Conservation (phyloP, 1,139 yeast genomes). For the Pneumocystis sp. region DNA sequence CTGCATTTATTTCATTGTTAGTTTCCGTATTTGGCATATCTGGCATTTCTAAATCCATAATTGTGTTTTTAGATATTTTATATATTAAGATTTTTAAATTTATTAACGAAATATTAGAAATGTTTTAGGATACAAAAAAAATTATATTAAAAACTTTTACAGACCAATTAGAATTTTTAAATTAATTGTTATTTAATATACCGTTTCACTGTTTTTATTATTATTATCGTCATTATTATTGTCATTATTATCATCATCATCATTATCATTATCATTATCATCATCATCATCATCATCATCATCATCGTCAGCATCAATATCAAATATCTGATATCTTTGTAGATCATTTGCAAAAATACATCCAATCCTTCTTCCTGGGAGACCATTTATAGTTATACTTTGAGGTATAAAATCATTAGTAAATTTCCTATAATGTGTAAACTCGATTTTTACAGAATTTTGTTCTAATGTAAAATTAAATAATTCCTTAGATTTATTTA, state of each 20-base stretch:
- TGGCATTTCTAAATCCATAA: not conserved
- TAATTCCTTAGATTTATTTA: not conserved
- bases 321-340: slow-evolving; percentile 16
- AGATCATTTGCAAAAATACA: slow-evolving; percentile 14
- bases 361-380: slow-evolving; percentile 16
- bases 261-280: slow-evolving; percentile 15
- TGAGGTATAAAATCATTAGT: slow-evolving; percentile 12
- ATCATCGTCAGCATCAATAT: slow-evolving; percentile 16
- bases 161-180: not conserved
- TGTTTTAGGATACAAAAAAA: not conserved
- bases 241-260: slow-evolving; percentile 14
- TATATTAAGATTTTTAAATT: not conserved
- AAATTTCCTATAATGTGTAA: slow-evolving; percentile 1
- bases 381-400: slow-evolving; percentile 14
- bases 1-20: not conserved
- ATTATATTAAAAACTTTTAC: not conserved
- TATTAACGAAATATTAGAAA: not conserved
- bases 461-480: not conserved
- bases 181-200: not conserved
- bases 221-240: slow-evolving; percentile 14
- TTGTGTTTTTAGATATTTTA: not conserved
- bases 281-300: slow-evolving; percentile 14
- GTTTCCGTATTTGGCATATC: not conserved
- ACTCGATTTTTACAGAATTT: not conserved
- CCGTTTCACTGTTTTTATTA: not conserved